Conservation (phyloP, 2,329 filamentous ascomycete species). For the Trichoderma breve region DNA sequence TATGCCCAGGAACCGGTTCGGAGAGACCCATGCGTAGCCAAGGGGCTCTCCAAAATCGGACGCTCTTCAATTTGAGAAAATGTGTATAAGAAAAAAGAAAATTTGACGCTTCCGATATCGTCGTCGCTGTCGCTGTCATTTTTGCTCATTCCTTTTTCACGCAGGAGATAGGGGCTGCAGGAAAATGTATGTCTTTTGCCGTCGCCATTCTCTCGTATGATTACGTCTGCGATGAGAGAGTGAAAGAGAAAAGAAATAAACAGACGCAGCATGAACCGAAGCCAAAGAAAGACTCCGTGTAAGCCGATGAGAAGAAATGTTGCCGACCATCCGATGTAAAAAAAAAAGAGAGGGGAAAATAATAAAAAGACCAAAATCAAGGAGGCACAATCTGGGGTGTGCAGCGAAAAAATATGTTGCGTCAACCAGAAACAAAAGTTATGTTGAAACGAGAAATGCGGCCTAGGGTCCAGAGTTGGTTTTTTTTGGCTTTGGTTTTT, state of each 20-base stretch:
- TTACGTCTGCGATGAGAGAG: not conserved
- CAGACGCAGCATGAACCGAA: conserved; percentile 14
- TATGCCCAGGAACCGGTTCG: conserved; percentile 29
- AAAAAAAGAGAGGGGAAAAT: conserved; percentile 26
- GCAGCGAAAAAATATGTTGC: conserved; percentile 9
- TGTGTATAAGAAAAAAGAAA: conserved; percentile 24
- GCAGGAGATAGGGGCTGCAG: conserved; percentile 4
- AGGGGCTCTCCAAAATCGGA: conserved; percentile 31
- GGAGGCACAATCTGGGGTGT: conserved; percentile 24
- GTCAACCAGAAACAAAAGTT: conserved; percentile 10
- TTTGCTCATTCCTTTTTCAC: conserved; percentile 13
- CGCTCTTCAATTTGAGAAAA: conserved; percentile 19
- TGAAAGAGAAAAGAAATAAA: not conserved
- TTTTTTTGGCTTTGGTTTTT: not conserved
- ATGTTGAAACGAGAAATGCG: not conserved
- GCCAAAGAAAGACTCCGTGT: conserved; percentile 32
- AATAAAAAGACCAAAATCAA: conserved; percentile 27
- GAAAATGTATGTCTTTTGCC: not conserved
- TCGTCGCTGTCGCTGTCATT: conserved; percentile 13
- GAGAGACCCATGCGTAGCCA: conserved; percentile 30
- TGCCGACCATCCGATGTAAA: conserved; percentile 32
- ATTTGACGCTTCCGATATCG: conserved; percentile 16
- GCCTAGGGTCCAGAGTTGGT: not conserved
- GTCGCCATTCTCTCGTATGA: not conserved
- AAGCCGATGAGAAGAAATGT: conserved; percentile 28